Conservation (phyloP, 345 rosid genomes). For the Punica granatum region DNA sequence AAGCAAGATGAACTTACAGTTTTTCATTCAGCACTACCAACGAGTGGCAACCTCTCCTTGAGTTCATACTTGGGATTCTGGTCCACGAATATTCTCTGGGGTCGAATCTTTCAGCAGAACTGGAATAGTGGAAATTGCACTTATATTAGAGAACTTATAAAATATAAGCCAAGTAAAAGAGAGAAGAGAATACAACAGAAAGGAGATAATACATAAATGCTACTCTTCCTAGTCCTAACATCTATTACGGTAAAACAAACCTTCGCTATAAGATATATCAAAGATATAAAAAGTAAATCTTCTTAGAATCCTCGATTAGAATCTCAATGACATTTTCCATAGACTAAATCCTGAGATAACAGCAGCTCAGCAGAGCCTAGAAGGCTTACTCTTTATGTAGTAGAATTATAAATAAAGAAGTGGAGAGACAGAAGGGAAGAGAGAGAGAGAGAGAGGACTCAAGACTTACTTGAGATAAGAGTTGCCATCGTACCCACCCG, state of each 20-base stretch:
- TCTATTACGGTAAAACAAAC: no score
- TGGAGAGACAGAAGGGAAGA: no score
- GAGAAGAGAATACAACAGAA: background rate
- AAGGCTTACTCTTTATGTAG: background rate
- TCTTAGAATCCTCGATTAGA: background rate
- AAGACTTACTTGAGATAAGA: slow-evolving; percentile 50
- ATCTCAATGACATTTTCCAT: background rate
- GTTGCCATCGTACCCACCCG: slow-evolving; percentile 59
- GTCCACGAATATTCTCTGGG: slow-evolving; percentile 75
- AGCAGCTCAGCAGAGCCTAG: background rate
- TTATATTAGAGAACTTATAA: background rate
- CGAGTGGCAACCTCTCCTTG: slow-evolving; percentile 59
- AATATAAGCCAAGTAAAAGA: background rate
- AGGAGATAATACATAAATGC: background rate
- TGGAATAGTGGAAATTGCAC: slow-evolving; percentile 8
- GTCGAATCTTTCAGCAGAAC: slow-evolving; percentile 79
- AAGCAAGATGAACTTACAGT: slow-evolving; percentile 36
- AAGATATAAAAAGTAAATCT: background rate
- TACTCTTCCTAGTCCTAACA: background rate
- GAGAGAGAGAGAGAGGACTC: background rate
- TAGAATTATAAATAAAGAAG: no score
- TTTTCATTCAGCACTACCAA: slow-evolving; percentile 60
- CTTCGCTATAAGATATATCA: background rate
- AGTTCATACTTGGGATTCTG: slow-evolving; percentile 44
- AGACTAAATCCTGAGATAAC: background rate